phyloP scores from a whole-genome alignment of 331 rosid genomes.

The Acacia pycnantha region DNA sequence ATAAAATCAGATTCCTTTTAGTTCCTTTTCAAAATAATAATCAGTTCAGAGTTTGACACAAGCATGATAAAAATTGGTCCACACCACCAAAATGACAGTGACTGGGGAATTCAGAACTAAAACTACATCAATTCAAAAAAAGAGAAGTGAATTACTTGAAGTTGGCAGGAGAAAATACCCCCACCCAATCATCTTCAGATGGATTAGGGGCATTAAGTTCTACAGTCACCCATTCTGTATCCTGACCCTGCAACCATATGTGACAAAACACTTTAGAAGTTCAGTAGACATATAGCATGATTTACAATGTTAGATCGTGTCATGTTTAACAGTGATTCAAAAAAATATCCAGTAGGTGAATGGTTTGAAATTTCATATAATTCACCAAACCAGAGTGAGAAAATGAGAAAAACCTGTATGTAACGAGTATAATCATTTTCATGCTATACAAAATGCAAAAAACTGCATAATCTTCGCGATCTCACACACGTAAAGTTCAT shows the following conservation, averaged over 20 bases:
- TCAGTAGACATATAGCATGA: background rate
- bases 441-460: background rate
- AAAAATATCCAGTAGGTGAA: background rate
- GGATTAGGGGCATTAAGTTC: constrained; percentile 46
- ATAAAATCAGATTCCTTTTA: constrained; percentile 6
- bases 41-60: background rate
- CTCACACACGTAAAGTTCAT: background rate
- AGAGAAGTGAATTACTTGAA: constrained; percentile 52
- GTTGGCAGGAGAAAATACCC: constrained; percentile 77
- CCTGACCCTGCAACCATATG: constrained; percentile 55
- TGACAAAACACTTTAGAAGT: background rate
- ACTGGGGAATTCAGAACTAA: background rate
- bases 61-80: background rate
- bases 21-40: background rate
- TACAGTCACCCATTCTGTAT: constrained; percentile 60
- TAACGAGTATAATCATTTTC: background rate
- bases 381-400: background rate
- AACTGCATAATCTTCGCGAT: background rate
- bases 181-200: constrained; percentile 69
- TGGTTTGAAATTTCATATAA: background rate
- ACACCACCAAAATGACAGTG: background rate
- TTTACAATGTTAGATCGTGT: background rate
- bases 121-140: constrained; percentile 3
- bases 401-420: background rate
- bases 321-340: background rate